Percentiles rank a stretch among this genome's conserved stretches.
phyloP scores from a whole-genome alignment of 2,329 filamentous ascomycete species.

The Byssochlamys sp. region DNA sequence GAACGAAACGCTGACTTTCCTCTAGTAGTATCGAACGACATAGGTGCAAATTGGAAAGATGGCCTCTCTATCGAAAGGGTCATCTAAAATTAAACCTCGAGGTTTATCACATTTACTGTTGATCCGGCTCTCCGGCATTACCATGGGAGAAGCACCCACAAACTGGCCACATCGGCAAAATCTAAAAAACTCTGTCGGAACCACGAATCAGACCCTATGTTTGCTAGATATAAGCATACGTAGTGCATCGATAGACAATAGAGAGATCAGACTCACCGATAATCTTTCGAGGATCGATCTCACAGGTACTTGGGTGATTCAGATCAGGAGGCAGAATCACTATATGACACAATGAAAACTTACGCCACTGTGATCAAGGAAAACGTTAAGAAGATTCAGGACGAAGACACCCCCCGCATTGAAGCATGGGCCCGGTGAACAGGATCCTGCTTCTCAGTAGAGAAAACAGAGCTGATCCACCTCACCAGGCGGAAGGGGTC shows the following conservation, averaged over 20 bases:
- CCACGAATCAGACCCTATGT: too few relatives aligned
- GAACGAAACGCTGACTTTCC: too few relatives aligned
- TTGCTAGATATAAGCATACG: too few relatives aligned
- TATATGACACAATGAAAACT: too few relatives aligned
- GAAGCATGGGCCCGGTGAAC: slow-evolving; percentile 16
- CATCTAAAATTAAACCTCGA: neutral
- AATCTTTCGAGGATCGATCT: too few relatives aligned
- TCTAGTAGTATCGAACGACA: too few relatives aligned
- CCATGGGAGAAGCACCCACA: neutral
- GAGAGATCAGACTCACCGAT: too few relatives aligned
- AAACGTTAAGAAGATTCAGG: slow-evolving; percentile 14
- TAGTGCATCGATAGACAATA: too few relatives aligned
- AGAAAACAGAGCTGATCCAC: slow-evolving; percentile 23
- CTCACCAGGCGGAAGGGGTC: slow-evolving; percentile 10
- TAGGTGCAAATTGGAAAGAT: neutral
- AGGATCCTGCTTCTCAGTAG: slow-evolving; percentile 16
- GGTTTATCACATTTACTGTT: neutral
- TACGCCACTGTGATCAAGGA: slow-evolving; percentile 4
- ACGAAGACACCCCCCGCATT: slow-evolving; percentile 17
- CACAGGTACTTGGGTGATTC: too few relatives aligned
- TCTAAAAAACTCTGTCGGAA: too few relatives aligned
- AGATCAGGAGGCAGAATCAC: too few relatives aligned
- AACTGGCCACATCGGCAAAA: neutral
- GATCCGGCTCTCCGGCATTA: neutral
- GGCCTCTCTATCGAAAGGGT: neutral